These are phyloP conservation scores for Penicillium sp. DNA, from an alignment of 2,329 filamentous ascomycete species.

Conservation along the genomic window DNA sequence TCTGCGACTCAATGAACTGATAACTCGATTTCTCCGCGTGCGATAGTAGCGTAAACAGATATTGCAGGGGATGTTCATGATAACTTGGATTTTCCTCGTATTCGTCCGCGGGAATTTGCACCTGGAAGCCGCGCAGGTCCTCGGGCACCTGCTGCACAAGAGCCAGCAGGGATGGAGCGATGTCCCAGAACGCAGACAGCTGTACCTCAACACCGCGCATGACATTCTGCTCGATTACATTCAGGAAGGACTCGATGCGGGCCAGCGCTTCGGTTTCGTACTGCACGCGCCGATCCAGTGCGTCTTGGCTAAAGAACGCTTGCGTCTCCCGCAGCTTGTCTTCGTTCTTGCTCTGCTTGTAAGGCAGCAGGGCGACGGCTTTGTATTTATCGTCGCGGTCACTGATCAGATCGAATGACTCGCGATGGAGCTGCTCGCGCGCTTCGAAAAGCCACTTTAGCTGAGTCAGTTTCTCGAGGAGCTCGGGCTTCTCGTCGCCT, in stretches of 20 bases:
- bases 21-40: slow-evolving; percentile 92
- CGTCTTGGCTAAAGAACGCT: slow-evolving; percentile 79
- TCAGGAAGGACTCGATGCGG: slow-evolving; percentile 73
- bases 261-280: slow-evolving; percentile 71
- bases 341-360: slow-evolving; percentile 68
- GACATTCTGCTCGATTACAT: slow-evolving; percentile 79
- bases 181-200: slow-evolving; percentile 95
- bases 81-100: slow-evolving; percentile 82
- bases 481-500: slow-evolving; percentile 89
- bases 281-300: slow-evolving; percentile 65
- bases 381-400: slow-evolving; percentile 86
- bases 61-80: slow-evolving; percentile 77
- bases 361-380: slow-evolving; percentile 78
- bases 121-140: slow-evolving; percentile 57
- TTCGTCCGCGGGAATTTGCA: slow-evolving; percentile 76
- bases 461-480: slow-evolving; percentile 89
- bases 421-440: slow-evolving; percentile 80
- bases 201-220: slow-evolving; percentile 86
- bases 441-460: slow-evolving; percentile 97
- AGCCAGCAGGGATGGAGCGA: slow-evolving; percentile 76
- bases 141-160: slow-evolving; percentile 77
- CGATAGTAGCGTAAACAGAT: slow-evolving; percentile 78
- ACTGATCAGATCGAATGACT: slow-evolving; percentile 78
- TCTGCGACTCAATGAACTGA: slow-evolving; percentile 95
- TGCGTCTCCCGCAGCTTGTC: slow-evolving; percentile 78